phyloP scores from a whole-genome alignment of 164 flowering plant species.

The Vitis cinerea region DNA sequence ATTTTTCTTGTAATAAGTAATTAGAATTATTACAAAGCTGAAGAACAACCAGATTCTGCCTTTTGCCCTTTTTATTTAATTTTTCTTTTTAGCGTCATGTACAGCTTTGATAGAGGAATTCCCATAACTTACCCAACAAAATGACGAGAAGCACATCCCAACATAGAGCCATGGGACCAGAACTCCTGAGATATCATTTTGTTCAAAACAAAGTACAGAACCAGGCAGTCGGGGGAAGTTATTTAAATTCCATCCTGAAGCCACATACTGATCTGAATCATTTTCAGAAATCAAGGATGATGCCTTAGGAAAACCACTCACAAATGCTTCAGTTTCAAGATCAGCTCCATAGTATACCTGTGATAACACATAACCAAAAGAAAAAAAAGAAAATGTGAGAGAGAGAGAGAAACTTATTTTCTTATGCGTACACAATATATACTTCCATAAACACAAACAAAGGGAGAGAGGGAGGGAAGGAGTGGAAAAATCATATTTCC shows the following conservation, averaged over 20 bases:
- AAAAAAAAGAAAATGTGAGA: no score
- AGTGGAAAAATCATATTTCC: background rate
- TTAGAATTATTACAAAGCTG: background rate
- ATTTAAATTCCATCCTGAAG: constrained; percentile 86
- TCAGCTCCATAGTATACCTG: constrained; percentile 93
- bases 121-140: constrained; percentile 78
- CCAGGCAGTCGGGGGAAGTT: constrained; percentile 82
- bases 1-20: no score
- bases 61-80: background rate
- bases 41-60: no score
- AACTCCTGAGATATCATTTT: constrained; percentile 81
- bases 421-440: no score
- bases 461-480: background rate
- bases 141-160: constrained; percentile 95
- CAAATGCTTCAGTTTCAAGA: constrained; percentile 72
- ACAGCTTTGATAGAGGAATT: background rate
- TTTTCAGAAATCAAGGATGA: constrained; percentile 23
- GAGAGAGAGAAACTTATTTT: background rate
- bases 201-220: constrained; percentile 74
- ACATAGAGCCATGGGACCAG: constrained; percentile 90
- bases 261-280: constrained; percentile 44
- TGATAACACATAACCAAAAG: background rate
- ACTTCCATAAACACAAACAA: background rate
- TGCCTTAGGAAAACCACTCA: constrained; percentile 81
- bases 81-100: background rate